Base-by-base conservation (phyloP, 2,329 filamentous ascomycete species). In the Penicillium crustosum region DNA sequence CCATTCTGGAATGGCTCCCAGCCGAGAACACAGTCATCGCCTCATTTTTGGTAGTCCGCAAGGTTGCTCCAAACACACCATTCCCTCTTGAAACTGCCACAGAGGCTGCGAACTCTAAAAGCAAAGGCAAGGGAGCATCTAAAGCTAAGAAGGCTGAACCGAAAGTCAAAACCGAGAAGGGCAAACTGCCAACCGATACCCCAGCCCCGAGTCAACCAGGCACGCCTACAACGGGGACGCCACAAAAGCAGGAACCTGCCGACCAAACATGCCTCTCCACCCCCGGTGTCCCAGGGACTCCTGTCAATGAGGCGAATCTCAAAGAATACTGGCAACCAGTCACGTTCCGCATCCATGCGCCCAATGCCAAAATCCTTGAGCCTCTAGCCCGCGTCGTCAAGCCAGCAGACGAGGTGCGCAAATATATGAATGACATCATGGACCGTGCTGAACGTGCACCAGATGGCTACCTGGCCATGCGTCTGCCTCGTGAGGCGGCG, bases 361-460 rank as follows among this genome's bases (percentile, higher is more conserved):
- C 77, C 27, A 79, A 82, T 52, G 76, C 81, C 19, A 78, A 80
- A 38, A 76, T 82, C 15, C 76, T 86, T 15, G 81, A 84, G 55
- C 80, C 82, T 4, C 74, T 88, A 10, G 77, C 78, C 31, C 80
- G 82, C 21, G 82, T 84, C 53, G 81, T 87, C 21, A 83, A 82
- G 57, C 78, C 82, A 3, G 70, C 78, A 4, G 77, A 81, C 2
- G 81, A 83, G 62, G 82, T 83, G 4, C 76, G 79, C 59, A 78
- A 77, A 60, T 78, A 82, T 63, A 84, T 85, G 83, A 79, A 83
- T 55, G 78, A 80, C 23, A 72, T 83, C 15, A 86, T 88, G 77
- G 79, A 82, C 62, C 79, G 79, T 4, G 82, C 82, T 51, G 78
- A 80, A 59, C 76, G 82, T 17, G 83, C 83, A 0, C 82, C 83